Evolutionary conservation across 768 basidiomycete genomes (phyloP).

Genomic region (Suillus decipiens): DNA sequence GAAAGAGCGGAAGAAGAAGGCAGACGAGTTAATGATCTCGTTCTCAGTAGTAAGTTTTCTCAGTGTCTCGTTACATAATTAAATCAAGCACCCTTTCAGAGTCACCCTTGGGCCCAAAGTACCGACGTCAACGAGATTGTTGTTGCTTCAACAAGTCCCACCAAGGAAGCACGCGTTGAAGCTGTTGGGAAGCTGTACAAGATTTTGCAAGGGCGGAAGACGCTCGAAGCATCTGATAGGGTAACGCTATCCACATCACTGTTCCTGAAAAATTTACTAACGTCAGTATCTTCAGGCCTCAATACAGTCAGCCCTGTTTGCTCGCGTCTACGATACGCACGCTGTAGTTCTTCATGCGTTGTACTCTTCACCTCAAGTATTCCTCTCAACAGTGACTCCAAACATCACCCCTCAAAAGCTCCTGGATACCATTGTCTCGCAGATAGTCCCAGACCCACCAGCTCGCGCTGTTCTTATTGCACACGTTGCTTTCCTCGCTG

Average conservation of each 20-base stretch:
- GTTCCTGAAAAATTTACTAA: background rate
- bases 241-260: conserved; percentile 29
- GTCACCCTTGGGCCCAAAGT: conserved; percentile 22
- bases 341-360: conserved; percentile 63
- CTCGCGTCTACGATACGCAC: conserved; percentile 69
- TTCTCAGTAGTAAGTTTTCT: conserved; percentile 51
- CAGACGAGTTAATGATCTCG: conserved; percentile 60
- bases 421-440: conserved; percentile 26
- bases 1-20: conserved; percentile 38
- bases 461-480: conserved; percentile 52
- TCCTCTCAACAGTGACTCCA: conserved; percentile 40
- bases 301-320: conserved; percentile 61
- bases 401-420: conserved; percentile 24
- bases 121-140: conserved; percentile 44
- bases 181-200: conserved; percentile 63
- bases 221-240: conserved; percentile 39
- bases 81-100: conserved; percentile 18
- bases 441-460: conserved; percentile 40
- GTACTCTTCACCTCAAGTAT: conserved; percentile 51
- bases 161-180: conserved; percentile 55
- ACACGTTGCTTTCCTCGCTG: conserved; percentile 59
- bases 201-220: conserved; percentile 23
- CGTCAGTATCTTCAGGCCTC: conserved; percentile 43
- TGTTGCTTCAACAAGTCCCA: conserved; percentile 61
- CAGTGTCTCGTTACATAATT: background rate